Evolutionary conservation across 768 basidiomycete genomes (phyloP).

Genomic region (Hydnomerulius pinastri): DNA sequence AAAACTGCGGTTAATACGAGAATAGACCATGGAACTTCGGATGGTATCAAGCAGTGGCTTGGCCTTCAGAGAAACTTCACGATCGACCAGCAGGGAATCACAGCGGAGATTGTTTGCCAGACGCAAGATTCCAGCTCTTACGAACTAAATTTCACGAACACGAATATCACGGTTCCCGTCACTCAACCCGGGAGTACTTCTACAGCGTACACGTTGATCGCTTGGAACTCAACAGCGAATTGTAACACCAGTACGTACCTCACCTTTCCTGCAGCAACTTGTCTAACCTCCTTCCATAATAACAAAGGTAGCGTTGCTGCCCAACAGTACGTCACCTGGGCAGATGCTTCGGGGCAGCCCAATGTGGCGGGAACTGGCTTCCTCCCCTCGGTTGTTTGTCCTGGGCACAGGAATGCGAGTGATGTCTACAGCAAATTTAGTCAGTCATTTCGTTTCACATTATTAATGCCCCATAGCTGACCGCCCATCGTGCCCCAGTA

Average conservation of each 20-base stretch:
- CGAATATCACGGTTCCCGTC: not conserved
- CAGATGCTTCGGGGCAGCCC: not conserved
- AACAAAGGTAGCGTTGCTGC: not conserved
- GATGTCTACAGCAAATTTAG: conserved; percentile 2
- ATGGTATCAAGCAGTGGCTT: conserved; percentile 2
- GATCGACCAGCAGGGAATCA: conserved; percentile 20
- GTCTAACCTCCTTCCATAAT: too few species aligned
- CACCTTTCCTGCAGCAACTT: too few species aligned
- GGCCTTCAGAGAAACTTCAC: conserved; percentile 2
- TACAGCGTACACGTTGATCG: too few species aligned
- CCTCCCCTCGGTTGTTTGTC: conserved; percentile 6
- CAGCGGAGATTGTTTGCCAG: conserved; percentile 13
- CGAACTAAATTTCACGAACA: not conserved
- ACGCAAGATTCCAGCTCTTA: not conserved
- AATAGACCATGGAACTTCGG: not conserved
- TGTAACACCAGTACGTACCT: conserved; percentile 5
- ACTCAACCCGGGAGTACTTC: not conserved
- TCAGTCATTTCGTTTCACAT: not conserved
- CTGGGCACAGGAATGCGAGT: not conserved
- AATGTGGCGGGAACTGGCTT: not conserved
- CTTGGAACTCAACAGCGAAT: not conserved
- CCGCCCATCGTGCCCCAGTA: not conserved
- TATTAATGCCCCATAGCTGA: too few species aligned
- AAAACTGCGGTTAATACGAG: not conserved
- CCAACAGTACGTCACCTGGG: conserved; percentile 1